Evolutionary conservation across 148 eudicot species (phyloP).

Genomic region (Linanthus parryae): DNA sequence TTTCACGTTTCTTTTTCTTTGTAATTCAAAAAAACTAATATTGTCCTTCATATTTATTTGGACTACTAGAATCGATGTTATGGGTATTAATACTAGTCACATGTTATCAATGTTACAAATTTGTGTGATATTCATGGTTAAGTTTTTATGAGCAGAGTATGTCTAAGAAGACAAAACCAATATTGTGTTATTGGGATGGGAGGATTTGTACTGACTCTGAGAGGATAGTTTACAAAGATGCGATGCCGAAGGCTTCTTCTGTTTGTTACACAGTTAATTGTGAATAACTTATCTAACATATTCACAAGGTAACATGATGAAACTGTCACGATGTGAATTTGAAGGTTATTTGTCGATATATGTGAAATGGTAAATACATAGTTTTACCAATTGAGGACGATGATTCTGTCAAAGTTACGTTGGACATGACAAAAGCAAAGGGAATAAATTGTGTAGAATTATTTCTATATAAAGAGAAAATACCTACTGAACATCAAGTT

Average conservation of each 20-base stretch:
- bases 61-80: too few relatives aligned
- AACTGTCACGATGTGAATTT: background rate
- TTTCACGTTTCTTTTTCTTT: too few relatives aligned
- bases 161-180: background rate
- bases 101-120: too few relatives aligned
- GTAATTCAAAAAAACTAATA: too few relatives aligned
- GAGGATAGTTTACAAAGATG: background rate
- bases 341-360: background rate
- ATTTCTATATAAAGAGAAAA: background rate
- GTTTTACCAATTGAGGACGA: background rate
- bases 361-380: background rate
- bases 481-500: background rate
- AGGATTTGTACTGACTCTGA: background rate
- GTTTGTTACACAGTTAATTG: background rate
- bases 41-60: too few relatives aligned
- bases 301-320: background rate
- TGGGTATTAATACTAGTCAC: too few relatives aligned
- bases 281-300: background rate
- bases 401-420: background rate
- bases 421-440: background rate
- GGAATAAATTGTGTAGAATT: constrained; percentile 1
- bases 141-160: too few relatives aligned
- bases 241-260: background rate
- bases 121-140: too few relatives aligned
- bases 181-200: constrained; percentile 2